Evolutionary conservation across 2,329 filamentous ascomycete species (phyloP).

Genomic region (Epichloe scottii): DNA sequence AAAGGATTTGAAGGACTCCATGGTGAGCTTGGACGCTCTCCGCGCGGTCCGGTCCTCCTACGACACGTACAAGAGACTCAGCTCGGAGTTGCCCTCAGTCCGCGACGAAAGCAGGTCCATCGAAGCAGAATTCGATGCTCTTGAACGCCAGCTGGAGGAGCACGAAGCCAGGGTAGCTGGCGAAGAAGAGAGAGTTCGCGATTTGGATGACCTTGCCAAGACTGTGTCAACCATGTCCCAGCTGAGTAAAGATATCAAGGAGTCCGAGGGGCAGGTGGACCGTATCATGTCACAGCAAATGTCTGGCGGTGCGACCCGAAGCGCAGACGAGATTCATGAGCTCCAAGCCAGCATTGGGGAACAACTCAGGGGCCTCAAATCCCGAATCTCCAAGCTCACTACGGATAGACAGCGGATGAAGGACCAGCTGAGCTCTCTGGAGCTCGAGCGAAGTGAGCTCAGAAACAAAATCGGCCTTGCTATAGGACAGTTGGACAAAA

Average conservation of each 20-base stretch:
- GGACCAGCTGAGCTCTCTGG: constrained; percentile 54
- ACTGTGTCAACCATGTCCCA: constrained; percentile 66
- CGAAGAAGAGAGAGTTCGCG: constrained; percentile 52
- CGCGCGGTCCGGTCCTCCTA: constrained; percentile 53
- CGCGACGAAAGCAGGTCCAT: constrained; percentile 49
- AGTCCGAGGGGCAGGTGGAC: constrained; percentile 60
- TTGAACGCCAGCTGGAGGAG: constrained; percentile 51
- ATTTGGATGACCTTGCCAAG: constrained; percentile 64
- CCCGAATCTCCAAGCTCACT: constrained; percentile 50
- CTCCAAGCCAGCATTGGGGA: constrained; percentile 56
- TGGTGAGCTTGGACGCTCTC: constrained; percentile 42
- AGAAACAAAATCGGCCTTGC: constrained; percentile 60
- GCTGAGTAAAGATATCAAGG: constrained; percentile 57
- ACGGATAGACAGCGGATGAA: constrained; percentile 60
- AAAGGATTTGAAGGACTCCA: constrained; percentile 40
- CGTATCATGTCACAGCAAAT: constrained; percentile 66
- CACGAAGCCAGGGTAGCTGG: constrained; percentile 55
- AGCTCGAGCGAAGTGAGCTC: constrained; percentile 66
- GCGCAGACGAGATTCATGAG: constrained; percentile 73
- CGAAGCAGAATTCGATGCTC: constrained; percentile 46
- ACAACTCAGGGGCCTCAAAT: constrained; percentile 51
- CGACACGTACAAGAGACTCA: constrained; percentile 61
- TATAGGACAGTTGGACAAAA: constrained; percentile 68
- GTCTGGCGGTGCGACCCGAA: constrained; percentile 50
- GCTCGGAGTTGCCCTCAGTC: constrained; percentile 57